Conservation (phyloP, 1,284 basidiomycete genomes). For the Apiotrichum siamense region DNA sequence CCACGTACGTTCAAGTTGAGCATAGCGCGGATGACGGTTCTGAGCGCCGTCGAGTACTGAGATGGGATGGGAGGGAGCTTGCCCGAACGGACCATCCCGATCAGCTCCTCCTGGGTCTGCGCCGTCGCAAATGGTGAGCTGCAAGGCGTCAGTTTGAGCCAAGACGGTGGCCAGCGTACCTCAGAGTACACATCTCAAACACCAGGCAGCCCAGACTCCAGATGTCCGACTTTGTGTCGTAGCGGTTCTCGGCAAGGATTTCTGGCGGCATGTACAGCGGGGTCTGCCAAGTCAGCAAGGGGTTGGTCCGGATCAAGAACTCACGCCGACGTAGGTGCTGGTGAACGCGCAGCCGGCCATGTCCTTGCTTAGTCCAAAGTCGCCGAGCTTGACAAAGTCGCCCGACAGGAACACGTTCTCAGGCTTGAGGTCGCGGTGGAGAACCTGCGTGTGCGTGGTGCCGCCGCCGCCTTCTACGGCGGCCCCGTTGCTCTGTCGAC, state of each 20-base stretch:
- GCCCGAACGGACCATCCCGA: slow-evolving; percentile 43
- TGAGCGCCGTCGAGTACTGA: slow-evolving; percentile 35
- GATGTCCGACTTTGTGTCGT: slow-evolving; percentile 95
- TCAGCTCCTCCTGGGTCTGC: slow-evolving; percentile 44
- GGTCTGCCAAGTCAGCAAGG: no score
- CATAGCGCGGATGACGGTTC: slow-evolving; percentile 40
- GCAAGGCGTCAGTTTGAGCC: background rate
- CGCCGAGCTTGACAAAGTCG: slow-evolving; percentile 77
- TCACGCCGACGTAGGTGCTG: slow-evolving; percentile 89
- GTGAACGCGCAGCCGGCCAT: slow-evolving; percentile 81
- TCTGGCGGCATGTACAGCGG: slow-evolving; percentile 99
- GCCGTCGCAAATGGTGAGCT: slow-evolving; percentile 46
- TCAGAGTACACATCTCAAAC: slow-evolving; percentile 87
- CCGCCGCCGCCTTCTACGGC: background rate
- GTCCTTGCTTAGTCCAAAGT: slow-evolving; percentile 92
- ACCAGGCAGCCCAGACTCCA: slow-evolving; percentile 97
- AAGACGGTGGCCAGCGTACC: slow-evolving; percentile 47
- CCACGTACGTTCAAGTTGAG: slow-evolving; percentile 39
- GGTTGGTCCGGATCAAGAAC: no score
- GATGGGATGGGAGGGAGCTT: slow-evolving; percentile 39
- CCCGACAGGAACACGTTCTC: slow-evolving; percentile 61
- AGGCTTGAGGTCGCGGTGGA: slow-evolving; percentile 93
- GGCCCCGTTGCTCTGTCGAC: background rate
- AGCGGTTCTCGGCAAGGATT: slow-evolving; percentile 89
- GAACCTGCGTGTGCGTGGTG: slow-evolving; percentile 55